Base-by-base conservation (phyloP, 768 basidiomycete species). In the Boletus barrowsii region DNA sequence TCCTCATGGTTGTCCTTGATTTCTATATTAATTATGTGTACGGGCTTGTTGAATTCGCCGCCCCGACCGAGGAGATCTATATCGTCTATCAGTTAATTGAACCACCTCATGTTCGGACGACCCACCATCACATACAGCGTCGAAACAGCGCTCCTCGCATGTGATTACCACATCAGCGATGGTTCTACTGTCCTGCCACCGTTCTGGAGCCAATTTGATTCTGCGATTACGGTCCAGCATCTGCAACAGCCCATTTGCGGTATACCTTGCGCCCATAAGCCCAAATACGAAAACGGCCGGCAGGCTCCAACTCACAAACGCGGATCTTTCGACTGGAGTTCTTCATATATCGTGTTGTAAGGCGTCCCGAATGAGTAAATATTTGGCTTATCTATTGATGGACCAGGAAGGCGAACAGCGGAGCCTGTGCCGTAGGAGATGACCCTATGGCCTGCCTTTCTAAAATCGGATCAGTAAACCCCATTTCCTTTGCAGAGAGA, bases 1-100 rank as follows among this genome's bases (percentile, higher is more conserved):
- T 99, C 97, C 78, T 98, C 97, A 63, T 98, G 95, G 66, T 97
- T 98, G 73, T 99, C 97, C 75, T 91, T 97, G 73, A 98, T 98
- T 68, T 99, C 97, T 56, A 98, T 83, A 72, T 99, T 99, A 65
- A 99, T 91, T 41, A 99, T 71, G 71, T 99, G 97, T 17, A 98
- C 93, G 2, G 95, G 90, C 56, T 87, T 87, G 74, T 93, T 98
- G 66, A 85, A 87, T 53, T 98, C 95, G 5, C 97, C 92, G 29
- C 93, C 94, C 60, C 92, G 82, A 32, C 79, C 73, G 54, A 98
- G 76, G 14, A 99, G 75, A 73, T 99, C 97, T 93, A 57, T 47
- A 18, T 36, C 42, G 50, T 46, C 43, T 39, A 42, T 62, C 58
- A 60, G 50, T 33, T 62, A 47, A 49, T 47, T 55, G 43, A 48